A percentile compares a stretch with the other conserved stretches of the same genome.
Conservation (phyloP, 345 rosid species). For the Citropsis articulata region DNA sequence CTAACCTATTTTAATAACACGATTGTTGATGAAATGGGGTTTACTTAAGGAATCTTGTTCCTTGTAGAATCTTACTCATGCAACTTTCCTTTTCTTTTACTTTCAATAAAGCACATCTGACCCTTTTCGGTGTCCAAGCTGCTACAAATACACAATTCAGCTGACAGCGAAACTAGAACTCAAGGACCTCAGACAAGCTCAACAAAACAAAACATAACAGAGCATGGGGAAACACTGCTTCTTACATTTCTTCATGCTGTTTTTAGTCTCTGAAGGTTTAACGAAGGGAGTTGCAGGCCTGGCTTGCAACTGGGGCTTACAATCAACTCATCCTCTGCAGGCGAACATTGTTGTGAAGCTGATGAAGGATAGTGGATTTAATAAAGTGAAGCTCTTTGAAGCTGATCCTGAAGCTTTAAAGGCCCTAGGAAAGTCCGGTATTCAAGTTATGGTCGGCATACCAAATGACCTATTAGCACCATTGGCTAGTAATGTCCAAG, state of each 20-base stretch:
- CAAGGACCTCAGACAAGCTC: not conserved
- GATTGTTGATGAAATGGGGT: constrained; percentile 12
- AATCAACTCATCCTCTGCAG: constrained; percentile 64
- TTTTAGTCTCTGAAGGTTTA: constrained; percentile 6
- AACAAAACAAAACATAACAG: not conserved
- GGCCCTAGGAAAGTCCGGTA: constrained; percentile 85
- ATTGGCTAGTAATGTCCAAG: constrained; percentile 51
- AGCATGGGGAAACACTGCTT: constrained; percentile 29
- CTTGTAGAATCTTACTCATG: constrained; percentile 25
- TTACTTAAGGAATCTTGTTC: constrained; percentile 45
- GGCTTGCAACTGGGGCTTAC: constrained; percentile 78
- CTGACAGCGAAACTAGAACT: not conserved
- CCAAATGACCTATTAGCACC: constrained; percentile 72
- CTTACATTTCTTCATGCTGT: constrained; percentile 24
- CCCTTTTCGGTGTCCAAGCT: not conserved
- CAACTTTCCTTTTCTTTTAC: constrained; percentile 45
- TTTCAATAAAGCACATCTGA: constrained; percentile 30
- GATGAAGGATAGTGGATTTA: constrained; percentile 73
- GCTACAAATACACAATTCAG: not conserved
- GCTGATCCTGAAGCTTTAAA: constrained; percentile 77
- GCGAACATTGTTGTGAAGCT: constrained; percentile 63
- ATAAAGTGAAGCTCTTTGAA: constrained; percentile 85
- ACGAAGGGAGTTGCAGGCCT: constrained; percentile 45
- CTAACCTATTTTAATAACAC: not conserved
- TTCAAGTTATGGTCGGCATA: constrained; percentile 90